Evolutionary conservation across 331 rosid genomes (phyloP).

Genomic region (Arachis monticola): DNA sequence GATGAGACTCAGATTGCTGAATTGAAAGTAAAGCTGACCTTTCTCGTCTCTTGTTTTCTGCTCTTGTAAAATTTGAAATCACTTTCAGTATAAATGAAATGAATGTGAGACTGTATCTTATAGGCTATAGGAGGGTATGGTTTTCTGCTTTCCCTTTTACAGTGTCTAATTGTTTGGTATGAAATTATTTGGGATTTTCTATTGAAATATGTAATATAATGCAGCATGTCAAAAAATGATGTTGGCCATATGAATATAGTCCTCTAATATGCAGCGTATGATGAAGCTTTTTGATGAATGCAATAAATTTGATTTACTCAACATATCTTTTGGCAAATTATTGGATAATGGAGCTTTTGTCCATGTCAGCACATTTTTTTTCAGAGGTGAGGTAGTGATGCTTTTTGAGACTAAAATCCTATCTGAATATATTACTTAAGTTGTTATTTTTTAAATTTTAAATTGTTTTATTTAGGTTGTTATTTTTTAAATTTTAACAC

Average conservation of each 20-base stretch:
- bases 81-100: not conserved
- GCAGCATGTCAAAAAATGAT: not conserved
- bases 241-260: not conserved
- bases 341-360: slow-evolving; percentile 4
- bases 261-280: slow-evolving; percentile 3
- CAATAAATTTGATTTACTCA: slow-evolving; percentile 9
- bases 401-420: slow-evolving; percentile 1
- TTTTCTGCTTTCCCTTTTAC: slow-evolving; percentile 18
- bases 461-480: too few species aligned
- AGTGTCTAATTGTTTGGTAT: not conserved
- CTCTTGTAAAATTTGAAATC: not conserved
- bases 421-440: too few species aligned
- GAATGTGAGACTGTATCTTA: not conserved
- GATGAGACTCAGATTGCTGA: slow-evolving; percentile 82
- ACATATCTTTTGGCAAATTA: not conserved
- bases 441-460: too few species aligned
- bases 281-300: not conserved
- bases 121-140: slow-evolving; percentile 15
- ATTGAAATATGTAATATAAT: not conserved
- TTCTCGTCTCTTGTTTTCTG: slow-evolving; percentile 30
- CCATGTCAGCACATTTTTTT: not conserved
- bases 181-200: not conserved
- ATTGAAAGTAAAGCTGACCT: too few species aligned
- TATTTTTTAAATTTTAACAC: too few species aligned
- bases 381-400: slow-evolving; percentile 8